Base-by-base conservation (phyloP, 805 yeast species). In the Ogataea haglerorum region DNA sequence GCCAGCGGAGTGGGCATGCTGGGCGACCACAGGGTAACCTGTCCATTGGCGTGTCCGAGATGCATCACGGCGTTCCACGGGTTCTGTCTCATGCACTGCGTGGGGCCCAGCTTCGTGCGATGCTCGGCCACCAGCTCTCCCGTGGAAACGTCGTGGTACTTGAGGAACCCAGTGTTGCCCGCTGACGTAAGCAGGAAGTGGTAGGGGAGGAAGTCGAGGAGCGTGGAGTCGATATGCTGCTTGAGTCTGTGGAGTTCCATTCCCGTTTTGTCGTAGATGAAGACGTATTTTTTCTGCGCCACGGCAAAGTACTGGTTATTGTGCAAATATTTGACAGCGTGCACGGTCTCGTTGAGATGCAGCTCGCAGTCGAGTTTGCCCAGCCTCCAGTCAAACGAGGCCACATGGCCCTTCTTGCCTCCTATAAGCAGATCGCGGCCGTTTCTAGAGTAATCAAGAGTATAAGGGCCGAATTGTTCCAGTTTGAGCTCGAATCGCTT, bases 11-110 rank as follows among this genome's bases (percentile, higher is more conserved):
- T 77, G 6, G 88, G 70, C 82, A 85, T 80, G 36, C 81, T 77
- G 6, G 99, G 99, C 0, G 96, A 76, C 98, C 98, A 93, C 33
- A 93, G 66, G 0, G 97, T 75, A 0, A 93, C 95, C 6, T 88
- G 82, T 45, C 99, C 99, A 57, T 87, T 91, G 8, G 85, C 76
- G 58, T 90, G 97, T 24, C 99, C 99, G 43, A 89, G 71, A 61
- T 93, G 95, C 69, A 90, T 79, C 12, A 91, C 85, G 0, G 97
- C 99, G 60, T 93, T 93, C 85, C 95, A 88, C 3, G 96, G 95
- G 59, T 91, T 93, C 53, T 86, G 95, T 37, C 82, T 69, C 89
- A 91, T 79, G 6, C 91, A 75, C 34, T 82, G 80, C 0, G 96
- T 85, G 14, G 98, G 95, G 1, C 99, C 99, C 48, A 86, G 64